A percentile compares a stretch with the other conserved stretches of the same genome.
phyloP scores from a whole-genome alignment of 2,329 filamentous ascomycete genomes.

The Aspergillus piperis region DNA sequence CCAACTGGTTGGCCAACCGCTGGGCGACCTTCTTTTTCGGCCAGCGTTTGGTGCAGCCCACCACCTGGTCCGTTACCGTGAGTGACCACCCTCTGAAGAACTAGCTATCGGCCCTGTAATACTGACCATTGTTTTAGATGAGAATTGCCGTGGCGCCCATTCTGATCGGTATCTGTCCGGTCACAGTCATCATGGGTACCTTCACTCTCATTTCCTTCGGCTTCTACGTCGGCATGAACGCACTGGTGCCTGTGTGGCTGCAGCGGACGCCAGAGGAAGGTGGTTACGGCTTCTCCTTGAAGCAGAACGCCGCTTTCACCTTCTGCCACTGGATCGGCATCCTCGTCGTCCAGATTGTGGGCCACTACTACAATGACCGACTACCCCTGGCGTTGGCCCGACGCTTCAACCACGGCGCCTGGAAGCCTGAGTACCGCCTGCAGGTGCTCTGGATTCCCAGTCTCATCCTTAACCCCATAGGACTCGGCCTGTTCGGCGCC shows the following conservation, averaged over 20 bases:
- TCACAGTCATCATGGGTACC: slow-evolving; percentile 41
- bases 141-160: slow-evolving; percentile 27
- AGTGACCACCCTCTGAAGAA: slow-evolving; percentile 7
- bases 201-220: slow-evolving; percentile 43
- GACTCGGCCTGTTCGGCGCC: slow-evolving; percentile 40
- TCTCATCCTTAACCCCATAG: slow-evolving; percentile 31
- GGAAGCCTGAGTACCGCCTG: slow-evolving; percentile 46
- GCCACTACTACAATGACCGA: slow-evolving; percentile 22
- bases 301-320: slow-evolving; percentile 43
- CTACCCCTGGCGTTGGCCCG: slow-evolving; percentile 21
- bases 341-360: slow-evolving; percentile 25
- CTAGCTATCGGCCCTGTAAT: too few relatives aligned
- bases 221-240: slow-evolving; percentile 36
- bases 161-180: slow-evolving; percentile 36
- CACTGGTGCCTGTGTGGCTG: slow-evolving; percentile 40
- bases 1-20: slow-evolving; percentile 23
- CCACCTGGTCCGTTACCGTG: slow-evolving; percentile 5
- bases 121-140: not conserved
- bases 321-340: slow-evolving; percentile 48
- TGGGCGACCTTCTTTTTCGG: slow-evolving; percentile 33
- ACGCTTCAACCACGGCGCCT: slow-evolving; percentile 28
- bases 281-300: slow-evolving; percentile 47
- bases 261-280: slow-evolving; percentile 38
- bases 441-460: slow-evolving; percentile 30
- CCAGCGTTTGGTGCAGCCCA: slow-evolving; percentile 22